Evolutionary conservation across 225 moss, liverwort and hornwort genomes (phyloP).

Genomic region (Marchantia polymorpha): DNA sequence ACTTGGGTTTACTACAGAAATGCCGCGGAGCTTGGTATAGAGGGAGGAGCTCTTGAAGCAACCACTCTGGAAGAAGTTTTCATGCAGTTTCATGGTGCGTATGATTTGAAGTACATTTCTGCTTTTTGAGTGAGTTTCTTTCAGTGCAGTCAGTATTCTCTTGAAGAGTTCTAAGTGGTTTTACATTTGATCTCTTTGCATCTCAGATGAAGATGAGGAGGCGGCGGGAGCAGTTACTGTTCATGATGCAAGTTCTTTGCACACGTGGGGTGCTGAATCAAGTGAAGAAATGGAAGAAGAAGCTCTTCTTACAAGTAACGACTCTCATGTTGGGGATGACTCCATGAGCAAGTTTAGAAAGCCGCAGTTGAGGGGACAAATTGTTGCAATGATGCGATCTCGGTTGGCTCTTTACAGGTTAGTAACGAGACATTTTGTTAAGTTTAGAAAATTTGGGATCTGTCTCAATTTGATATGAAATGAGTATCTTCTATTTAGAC

Average conservation of each 20-base stretch:
- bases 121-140: conserved; percentile 4
- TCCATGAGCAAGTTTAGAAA: conserved; percentile 56
- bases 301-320: conserved; percentile 63
- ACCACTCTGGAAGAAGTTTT: conserved; percentile 90
- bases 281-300: conserved; percentile 73
- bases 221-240: conserved; percentile 67
- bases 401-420: conserved; percentile 69
- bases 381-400: conserved; percentile 57
- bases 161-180: neutral
- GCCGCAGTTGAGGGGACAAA: conserved; percentile 49
- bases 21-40: conserved; percentile 63
- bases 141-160: neutral
- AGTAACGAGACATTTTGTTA: neutral
- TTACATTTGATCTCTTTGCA: neutral
- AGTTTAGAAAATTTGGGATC: neutral
- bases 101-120: neutral
- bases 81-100: conserved; percentile 83
- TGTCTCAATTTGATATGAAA: neutral
- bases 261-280: conserved; percentile 53
- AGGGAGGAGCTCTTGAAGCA: conserved; percentile 80
- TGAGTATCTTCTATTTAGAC: neutral
- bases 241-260: conserved; percentile 43
- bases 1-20: conserved; percentile 44
- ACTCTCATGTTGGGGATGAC: conserved; percentile 69
- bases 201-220: conserved; percentile 84